A percentile compares a stretch with the other conserved stretches of the same genome.
phyloP scores from a whole-genome alignment of 1,284 basidiomycete genomes.

The Microbotryum lychnidis-dioicae region DNA sequence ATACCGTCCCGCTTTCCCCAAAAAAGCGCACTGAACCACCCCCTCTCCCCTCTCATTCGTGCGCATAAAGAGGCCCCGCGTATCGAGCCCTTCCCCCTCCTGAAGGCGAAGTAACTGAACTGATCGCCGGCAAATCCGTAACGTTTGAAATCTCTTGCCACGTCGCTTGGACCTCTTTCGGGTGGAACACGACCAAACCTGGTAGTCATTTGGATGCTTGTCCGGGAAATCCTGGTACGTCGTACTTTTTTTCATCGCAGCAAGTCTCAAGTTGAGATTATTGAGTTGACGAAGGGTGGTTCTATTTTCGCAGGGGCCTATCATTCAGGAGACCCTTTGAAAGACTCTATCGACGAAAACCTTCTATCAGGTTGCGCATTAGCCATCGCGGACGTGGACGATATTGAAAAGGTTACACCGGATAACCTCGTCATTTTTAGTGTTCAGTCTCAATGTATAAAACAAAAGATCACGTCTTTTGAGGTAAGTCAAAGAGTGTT shows the following conservation, averaged over 20 bases:
- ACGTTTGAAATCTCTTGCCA: constrained; percentile 20
- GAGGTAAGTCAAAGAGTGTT: constrained; percentile 1
- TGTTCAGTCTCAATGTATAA: constrained; percentile 21
- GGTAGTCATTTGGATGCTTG: constrained; percentile 22
- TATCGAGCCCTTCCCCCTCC: constrained; percentile 10
- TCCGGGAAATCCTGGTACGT: constrained; percentile 15
- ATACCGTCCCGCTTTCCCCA: background rate
- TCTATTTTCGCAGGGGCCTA: background rate
- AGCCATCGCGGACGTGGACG: constrained; percentile 27
- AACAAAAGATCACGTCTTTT: constrained; percentile 18
- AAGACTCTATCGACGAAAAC: constrained; percentile 7
- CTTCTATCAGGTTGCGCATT: constrained; percentile 28
- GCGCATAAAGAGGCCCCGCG: constrained; percentile 14
- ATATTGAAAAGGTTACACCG: constrained; percentile 21
- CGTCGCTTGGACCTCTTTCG: constrained; percentile 23
- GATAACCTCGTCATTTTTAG: constrained; percentile 31
- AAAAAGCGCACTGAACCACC: background rate
- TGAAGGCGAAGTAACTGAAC: constrained; percentile 5
- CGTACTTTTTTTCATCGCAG: background rate
- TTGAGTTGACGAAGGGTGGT: background rate
- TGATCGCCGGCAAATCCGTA: constrained; percentile 23
- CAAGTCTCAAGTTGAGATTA: constrained; percentile 8
- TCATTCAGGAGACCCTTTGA: constrained; percentile 19
- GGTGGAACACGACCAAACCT: constrained; percentile 9
- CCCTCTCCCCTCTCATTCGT: background rate